Conservation (phyloP, 1,284 basidiomycete genomes). For the Trichosporon coremiiforme region DNA sequence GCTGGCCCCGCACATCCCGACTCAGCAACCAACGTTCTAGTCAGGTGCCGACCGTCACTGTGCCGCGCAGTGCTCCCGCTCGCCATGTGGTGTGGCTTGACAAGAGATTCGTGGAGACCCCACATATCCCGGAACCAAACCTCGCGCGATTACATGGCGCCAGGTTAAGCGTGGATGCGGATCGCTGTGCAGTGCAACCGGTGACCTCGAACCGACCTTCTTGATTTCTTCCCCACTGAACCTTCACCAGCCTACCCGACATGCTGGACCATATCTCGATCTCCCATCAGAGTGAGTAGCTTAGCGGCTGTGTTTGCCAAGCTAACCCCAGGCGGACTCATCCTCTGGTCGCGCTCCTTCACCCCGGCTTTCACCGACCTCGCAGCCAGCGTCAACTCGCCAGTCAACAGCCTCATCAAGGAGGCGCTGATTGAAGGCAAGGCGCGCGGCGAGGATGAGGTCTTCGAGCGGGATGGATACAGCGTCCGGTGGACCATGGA, state of each 20-base stretch:
- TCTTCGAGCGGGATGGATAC: conserved; percentile 87
- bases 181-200: not conserved
- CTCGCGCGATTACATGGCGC: conserved; percentile 10
- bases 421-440: conserved; percentile 83
- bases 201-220: not conserved
- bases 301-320: not conserved
- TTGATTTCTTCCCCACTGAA: not conserved
- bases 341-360: conserved; percentile 90
- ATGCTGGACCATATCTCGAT: conserved; percentile 91
- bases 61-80: conserved; percentile 11
- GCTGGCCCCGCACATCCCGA: not conserved
- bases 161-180: not conserved
- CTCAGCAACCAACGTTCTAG: not conserved
- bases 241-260: not conserved
- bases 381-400: conserved; percentile 74
- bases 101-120: not conserved
- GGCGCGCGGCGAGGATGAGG: conserved; percentile 62
- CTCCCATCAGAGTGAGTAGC: conserved; percentile 73
- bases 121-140: conserved; percentile 6
- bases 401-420: conserved; percentile 84
- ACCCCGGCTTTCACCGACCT: conserved; percentile 77
- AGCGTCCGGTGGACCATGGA: conserved; percentile 89
- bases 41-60: not conserved
- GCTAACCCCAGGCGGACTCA: conserved; percentile 71
- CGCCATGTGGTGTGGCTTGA: not conserved